Conservation (phyloP, 2,329 filamentous ascomycete species). For the Didymella segeticola region DNA sequence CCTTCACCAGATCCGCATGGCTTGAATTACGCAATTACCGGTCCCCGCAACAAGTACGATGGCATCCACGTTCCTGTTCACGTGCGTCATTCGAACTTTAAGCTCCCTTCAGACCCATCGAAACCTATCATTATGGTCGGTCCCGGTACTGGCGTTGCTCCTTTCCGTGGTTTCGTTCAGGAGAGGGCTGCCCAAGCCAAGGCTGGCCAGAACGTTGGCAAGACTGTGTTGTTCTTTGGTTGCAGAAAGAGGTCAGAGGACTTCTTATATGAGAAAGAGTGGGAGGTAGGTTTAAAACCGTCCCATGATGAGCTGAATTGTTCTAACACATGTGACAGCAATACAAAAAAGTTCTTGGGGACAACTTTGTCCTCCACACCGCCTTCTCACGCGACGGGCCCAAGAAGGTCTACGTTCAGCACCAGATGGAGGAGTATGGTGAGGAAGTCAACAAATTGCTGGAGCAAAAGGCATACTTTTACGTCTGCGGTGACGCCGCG, state of each 20-base stretch:
- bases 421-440: conserved; percentile 82
- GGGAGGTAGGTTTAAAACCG: conserved; percentile 71
- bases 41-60: conserved; percentile 96
- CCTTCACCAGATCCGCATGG: conserved; percentile 81
- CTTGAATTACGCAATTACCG: conserved; percentile 82
- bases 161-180: conserved; percentile 94
- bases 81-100: conserved; percentile 98
- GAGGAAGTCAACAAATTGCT: conserved; percentile 88
- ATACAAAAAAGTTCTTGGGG: conserved; percentile 82
- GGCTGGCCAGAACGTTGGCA: conserved; percentile 81
- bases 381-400: conserved; percentile 90
- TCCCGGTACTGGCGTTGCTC: conserved; percentile 94
- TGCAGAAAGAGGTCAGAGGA: conserved; percentile 89
- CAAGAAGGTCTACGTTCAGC: conserved; percentile 96
- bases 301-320: neutral
- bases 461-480: conserved; percentile 88
- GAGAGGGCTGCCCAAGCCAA: conserved; percentile 86
- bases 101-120: conserved; percentile 91
- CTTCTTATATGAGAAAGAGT: conserved; percentile 90
- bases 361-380: conserved; percentile 87
- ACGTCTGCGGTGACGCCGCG: conserved; percentile 96
- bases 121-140: conserved; percentile 97
- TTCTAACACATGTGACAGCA: conserved; percentile 61
- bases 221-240: conserved; percentile 91
- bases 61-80: conserved; percentile 95